Base-by-base conservation (phyloP, 768 basidiomycete genomes). In the Leccinum incarnatum region DNA sequence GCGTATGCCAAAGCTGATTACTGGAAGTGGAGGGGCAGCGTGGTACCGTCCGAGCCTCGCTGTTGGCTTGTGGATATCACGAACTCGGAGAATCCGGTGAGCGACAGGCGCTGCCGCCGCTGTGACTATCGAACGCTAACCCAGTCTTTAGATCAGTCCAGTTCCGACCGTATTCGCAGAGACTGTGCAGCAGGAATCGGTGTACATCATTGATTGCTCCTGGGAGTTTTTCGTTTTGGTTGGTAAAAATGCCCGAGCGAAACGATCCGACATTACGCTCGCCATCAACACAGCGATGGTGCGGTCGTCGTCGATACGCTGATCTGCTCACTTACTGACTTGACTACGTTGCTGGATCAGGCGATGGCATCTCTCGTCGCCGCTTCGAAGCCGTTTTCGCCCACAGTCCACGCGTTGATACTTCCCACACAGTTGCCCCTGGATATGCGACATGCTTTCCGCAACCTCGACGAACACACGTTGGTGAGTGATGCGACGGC, bases 191-290 rank as follows among this genome's bases (percentile, higher is more conserved):
- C 73, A 79, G 53, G 70, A 71, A 17, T 81, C 78, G 15, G 81
- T 92, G 7, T 86, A 85, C 64, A 74, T 93, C 51, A 68, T 91
- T 37, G 87, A 93, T 67, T 92, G 88, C 66, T 74, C 85, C 19
- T 91, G 90, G 84, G 92, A 94, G 72, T 75, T 88, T 48, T 93
- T 90, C 64, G 81, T 93, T 17, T 57, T 93, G 29, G 84, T 94
- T 14, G 88, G 88, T 12, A 76, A 74, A 51, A 77, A 82, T 21
- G 89, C 88, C n/a, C 80, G 89, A 53, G 80, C 80, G 30, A 76
- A 81, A 34, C 79, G 85, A 55, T 69, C 70, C 51, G 80, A 85
- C 51, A 91, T 93, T 54, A 78, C 76, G 48, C 73, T 89, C 25
- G 91, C 84, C 3, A 67, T 93, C 8, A 69, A 78, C 51, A 67